Base-by-base conservation (phyloP, 1,139 yeast species). In the Protomyces inouyei region DNA sequence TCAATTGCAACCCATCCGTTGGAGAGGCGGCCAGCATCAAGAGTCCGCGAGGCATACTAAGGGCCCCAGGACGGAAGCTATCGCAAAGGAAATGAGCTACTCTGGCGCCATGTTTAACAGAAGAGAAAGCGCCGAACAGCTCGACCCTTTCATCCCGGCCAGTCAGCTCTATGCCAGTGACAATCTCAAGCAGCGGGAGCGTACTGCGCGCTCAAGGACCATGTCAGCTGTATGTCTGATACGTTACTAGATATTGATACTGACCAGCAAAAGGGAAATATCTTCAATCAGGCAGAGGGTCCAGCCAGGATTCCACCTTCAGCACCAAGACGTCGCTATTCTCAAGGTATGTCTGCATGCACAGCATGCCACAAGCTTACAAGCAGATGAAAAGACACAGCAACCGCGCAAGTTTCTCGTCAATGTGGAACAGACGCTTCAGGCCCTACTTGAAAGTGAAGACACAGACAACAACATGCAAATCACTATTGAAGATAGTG, bases 401-500 rank as follows among this genome's bases (percentile, higher is more conserved):
- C 23, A 23, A 12, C 57, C 60, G n/a, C 80, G 85, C 69, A 80
- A 85, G 71, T 89, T 88, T 72, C 83, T 85, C 72, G 87, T 92
- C 68, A 88, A 91, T 73, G 88, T 92, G 40, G 88, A 89, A 70
- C 75, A 80, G 37, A 89, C 97, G 1, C 78, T 91, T 66, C 77
- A 82, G 32, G 86, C 87, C 69, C 79, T 92, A 64, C 78, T 92
- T 68, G 82, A 80, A 38, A 84, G 82, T 68, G 97, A 92, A 74
- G 98, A 92, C 73, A 91, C 97, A 2, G 96, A 91, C 74, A 81
- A 81, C 65, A 87, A 92, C 74, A 85, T 77, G 74, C 97, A 92
- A 75, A 92, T 92, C 71, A 91, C 97, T 14, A 87, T 91, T 63
- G 97, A 91, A 72, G 97, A 91, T 74, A 82, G 85, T 2, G 97